Base-by-base conservation (phyloP, 768 basidiomycete species). In the Lenzites betulinus region DNA sequence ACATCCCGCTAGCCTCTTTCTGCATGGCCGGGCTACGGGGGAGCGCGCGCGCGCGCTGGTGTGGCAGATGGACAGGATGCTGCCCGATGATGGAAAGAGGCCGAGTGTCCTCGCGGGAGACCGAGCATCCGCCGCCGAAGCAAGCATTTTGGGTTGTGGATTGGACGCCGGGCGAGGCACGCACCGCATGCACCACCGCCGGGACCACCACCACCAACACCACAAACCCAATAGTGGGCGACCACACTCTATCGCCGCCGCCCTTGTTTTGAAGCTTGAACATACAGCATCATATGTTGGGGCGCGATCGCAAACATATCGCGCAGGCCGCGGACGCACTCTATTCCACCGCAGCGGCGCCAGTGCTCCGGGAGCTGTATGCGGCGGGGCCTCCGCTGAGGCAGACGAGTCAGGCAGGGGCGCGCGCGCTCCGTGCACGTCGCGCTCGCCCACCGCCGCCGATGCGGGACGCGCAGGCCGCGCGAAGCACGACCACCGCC, bases 381-480 rank as follows among this genome's bases (percentile, higher is more conserved):
- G 38, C 25, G 12, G 2, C 9, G 30, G 3, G 15, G 18, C 7
- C 38, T 18, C 13, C 43, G 18, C 43, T 22, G 33, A 23, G 33
- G 35, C 41, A 25, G 11, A 6, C 43, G n/a, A 46, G 28, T n/a
- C 23, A 18, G 47, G 38, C 25, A 26, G 7, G 16, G 8, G 16
- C 7, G 18, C 23, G 55, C 36, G 55, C 56, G 48, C 48, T 58
- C 48, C 56, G 56, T 11, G 11, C 39, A 30, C n/a, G 22, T 50
- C 54, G 48, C 25, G 44, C 18, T n/a, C 41, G n/a, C 12, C 11
- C 49, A 13, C 55, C 20, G 28, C 22, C 36, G 36, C 56, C 20
- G 26, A 42, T n/a, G 26, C 47, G 55, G 46, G 46, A 22, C 16
- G 54, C 54, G 36, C 33, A 56, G 54, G 35, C 46, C 30, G 55